Evolutionary conservation across 257 asterid genomes (phyloP).

Genomic region (Petrea volubilis): DNA sequence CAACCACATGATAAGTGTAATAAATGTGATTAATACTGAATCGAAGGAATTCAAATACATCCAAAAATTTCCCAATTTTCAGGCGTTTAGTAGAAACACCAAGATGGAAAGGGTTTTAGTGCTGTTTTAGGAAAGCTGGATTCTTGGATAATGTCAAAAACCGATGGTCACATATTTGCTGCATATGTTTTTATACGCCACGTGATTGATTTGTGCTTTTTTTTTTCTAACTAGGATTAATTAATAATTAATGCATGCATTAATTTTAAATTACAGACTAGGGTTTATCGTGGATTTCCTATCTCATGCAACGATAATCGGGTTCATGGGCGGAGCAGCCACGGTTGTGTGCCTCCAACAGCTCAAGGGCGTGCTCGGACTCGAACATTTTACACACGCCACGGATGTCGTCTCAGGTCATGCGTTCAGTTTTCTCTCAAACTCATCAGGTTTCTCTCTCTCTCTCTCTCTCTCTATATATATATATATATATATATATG

Average conservation of each 20-base stretch:
- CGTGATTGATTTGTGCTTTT: background rate
- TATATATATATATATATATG: too few relatives aligned
- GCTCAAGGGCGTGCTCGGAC: slow-evolving; percentile 75
- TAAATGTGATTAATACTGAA: too few relatives aligned
- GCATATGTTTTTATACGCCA: background rate
- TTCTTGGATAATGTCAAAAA: background rate
- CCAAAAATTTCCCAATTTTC: background rate
- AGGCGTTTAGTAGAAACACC: background rate
- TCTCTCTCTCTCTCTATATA: slow-evolving; percentile 14
- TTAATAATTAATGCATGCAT: background rate
- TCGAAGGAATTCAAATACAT: too few relatives aligned
- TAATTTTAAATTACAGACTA: slow-evolving; percentile 43
- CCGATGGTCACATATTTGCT: background rate
- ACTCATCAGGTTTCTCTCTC: slow-evolving; percentile 55
- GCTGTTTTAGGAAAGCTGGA: too few relatives aligned
- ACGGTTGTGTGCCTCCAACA: slow-evolving; percentile 91
- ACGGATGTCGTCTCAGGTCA: slow-evolving; percentile 75
- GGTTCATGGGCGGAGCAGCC: slow-evolving; percentile 98
- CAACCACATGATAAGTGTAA: too few relatives aligned
- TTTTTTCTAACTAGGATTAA: background rate
- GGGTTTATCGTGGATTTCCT: slow-evolving; percentile 95
- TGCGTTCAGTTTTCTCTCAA: slow-evolving; percentile 77
- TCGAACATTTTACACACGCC: slow-evolving; percentile 73
- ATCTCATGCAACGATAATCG: slow-evolving; percentile 96
- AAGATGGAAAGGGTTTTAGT: too few relatives aligned